These are phyloP conservation scores for Acaromyces ingoldii DNA, from an alignment of 1,284 basidiomycete species.

Conservation along the genomic window DNA sequence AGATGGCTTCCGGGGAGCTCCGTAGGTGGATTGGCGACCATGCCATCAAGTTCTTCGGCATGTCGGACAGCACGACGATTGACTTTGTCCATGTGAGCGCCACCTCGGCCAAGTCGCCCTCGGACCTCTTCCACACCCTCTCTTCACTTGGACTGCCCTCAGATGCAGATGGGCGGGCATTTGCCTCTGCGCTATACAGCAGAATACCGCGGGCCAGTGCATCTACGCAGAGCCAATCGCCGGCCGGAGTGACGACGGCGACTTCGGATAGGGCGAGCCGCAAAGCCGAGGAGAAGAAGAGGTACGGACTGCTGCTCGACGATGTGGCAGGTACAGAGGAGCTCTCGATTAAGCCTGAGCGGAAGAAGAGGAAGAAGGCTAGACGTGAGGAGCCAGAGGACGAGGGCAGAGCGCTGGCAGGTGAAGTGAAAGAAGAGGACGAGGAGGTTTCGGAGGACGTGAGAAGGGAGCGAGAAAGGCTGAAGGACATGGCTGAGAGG, in stretches of 20 bases:
- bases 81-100: conserved; percentile 55
- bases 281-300: conserved; percentile 22
- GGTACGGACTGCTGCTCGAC: conserved; percentile 35
- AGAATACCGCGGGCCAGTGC: conserved; percentile 63
- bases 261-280: conserved; percentile 58
- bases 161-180: conserved; percentile 70
- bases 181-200: conserved; percentile 70
- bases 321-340: conserved; percentile 24
- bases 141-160: conserved; percentile 73
- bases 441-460: conserved; percentile 64
- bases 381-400: conserved; percentile 68
- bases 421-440: conserved; percentile 30
- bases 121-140: conserved; percentile 70
- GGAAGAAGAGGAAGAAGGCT: conserved; percentile 59
- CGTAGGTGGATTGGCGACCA: conserved; percentile 45
- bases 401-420: conserved; percentile 18
- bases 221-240: conserved; percentile 63
- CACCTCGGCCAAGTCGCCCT: conserved; percentile 71
- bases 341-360: conserved; percentile 39
- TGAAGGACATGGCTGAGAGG: conserved; percentile 75
- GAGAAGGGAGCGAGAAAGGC: conserved; percentile 67
- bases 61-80: conserved; percentile 38
- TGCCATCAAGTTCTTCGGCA: conserved; percentile 37
- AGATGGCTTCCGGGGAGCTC: conserved; percentile 16
- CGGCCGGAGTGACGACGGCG: conserved; percentile 54